Conservation (phyloP, 371 early-diverging fungal genomes). For the Mortierella sp. region DNA sequence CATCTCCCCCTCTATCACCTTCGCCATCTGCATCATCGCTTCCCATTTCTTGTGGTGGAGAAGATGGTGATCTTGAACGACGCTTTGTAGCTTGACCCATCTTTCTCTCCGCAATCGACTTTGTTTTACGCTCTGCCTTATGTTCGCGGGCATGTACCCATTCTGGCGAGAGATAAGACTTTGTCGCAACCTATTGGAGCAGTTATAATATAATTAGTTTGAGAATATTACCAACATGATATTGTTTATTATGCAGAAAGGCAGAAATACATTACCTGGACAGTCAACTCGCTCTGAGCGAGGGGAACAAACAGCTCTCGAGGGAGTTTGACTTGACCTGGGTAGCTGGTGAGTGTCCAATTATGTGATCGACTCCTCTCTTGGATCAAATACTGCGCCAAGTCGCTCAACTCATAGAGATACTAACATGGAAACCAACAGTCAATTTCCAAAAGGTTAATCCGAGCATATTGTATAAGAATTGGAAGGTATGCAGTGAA, state of each 20-base stretch:
- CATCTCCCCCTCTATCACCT: background rate
- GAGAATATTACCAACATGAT: background rate
- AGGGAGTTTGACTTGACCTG: conserved; percentile 70
- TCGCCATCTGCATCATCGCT: conserved; percentile 20
- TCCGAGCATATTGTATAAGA: background rate
- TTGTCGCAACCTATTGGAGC: conserved; percentile 36
- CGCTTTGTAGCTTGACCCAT: conserved; percentile 55
- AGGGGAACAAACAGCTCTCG: conserved; percentile 66
- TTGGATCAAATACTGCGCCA: conserved; percentile 83
- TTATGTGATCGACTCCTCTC: conserved; percentile 72
- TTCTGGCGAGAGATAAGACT: conserved; percentile 32
- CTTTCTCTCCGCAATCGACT: conserved; percentile 20
- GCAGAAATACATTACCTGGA: conserved; percentile 24
- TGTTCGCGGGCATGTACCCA: conserved; percentile 48
- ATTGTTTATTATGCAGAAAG: background rate
- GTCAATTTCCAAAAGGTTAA: no score
- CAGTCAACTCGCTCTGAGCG: conserved; percentile 20
- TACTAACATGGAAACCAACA: conserved; percentile 59
- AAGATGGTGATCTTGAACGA: conserved; percentile 41
- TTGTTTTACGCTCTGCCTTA: conserved; percentile 36
- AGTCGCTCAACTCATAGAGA: conserved; percentile 86
- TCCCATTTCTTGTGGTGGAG: background rate
- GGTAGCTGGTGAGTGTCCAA: conserved; percentile 82
- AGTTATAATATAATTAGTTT: background rate
- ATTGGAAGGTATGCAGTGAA: background rate